Base-by-base conservation (phyloP, 495 filamentous ascomycete genomes). In the Aspergillus steynii region DNA sequence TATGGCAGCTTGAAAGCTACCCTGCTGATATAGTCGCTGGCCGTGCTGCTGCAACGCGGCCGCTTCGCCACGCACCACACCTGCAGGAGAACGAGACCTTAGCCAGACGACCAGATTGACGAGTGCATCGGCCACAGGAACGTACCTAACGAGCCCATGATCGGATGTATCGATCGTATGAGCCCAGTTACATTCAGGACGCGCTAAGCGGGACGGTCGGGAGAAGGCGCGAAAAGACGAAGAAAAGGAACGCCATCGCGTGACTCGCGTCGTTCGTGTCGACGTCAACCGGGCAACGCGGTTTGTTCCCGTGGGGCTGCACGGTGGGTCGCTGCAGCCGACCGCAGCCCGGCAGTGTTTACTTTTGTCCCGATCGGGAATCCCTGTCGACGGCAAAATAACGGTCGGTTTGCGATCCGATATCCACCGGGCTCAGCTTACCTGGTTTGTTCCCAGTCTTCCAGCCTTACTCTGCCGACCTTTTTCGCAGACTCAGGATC, bases 301-400 rank as follows among this genome's bases (percentile, higher is more conserved):
- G 6, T 5, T 25, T 29, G 20, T 14, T 46, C n/a, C 31, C 28
- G 28, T 28, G 25, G 45, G 28, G 47, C 46, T 58, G 55, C 55
- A 10, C 29, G 25, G 14, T 26, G 9, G 55, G 55, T 58, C 8
- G 4, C 12, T 58, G 15, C 7, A 1, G 46, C 15, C 46, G 3
- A 10, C 55, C 55, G 45, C 2, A 75, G 26, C 20, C 20, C 20
- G 20, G 8, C 45, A 9, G 59, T 80, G 77, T 80, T 80, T 80
- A 80, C 77, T 66, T 74, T 79, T 71, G 76, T 71, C 76, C 75
- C 61, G 56, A 71, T 79, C 73, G 55, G 76, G 74, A 63, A 63
- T 68, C 56, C 48, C 56, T 59, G 56, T 37, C 50, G 37, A 1
- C n/a, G 31, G 28, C 31, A 48, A 60, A 60, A 32, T 58, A 51